Evolutionary conservation across 1,139 yeast genomes (phyloP).

Genomic region (Candida buenavistaensis): DNA sequence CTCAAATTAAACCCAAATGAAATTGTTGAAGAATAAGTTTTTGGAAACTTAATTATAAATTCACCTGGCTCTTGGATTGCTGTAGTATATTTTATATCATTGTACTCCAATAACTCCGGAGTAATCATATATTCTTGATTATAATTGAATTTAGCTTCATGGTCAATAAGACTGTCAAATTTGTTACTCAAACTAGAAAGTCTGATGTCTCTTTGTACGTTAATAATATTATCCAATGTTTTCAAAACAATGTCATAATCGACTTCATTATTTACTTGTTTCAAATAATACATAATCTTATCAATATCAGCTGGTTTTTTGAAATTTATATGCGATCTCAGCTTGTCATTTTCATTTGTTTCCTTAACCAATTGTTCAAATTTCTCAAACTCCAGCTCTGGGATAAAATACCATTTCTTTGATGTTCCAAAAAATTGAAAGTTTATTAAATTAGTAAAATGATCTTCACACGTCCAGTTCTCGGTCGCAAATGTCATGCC

Average conservation of each 20-base stretch:
- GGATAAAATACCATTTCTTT: conserved; percentile 79
- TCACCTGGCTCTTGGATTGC: conserved; percentile 63
- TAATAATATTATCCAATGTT: conserved; percentile 33
- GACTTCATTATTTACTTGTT: conserved; percentile 16
- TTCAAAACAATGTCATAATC: conserved; percentile 28
- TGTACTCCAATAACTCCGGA: conserved; percentile 45
- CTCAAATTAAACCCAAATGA: conserved; percentile 57
- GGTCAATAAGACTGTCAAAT: conserved; percentile 26
- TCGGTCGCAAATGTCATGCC: conserved; percentile 72
- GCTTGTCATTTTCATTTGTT: conserved; percentile 14
- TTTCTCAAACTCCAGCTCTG: conserved; percentile 62
- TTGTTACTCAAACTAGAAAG: conserved; percentile 22
- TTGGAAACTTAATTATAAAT: conserved; percentile 56
- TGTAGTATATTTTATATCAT: conserved; percentile 49
- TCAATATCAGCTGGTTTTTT: conserved; percentile 16
- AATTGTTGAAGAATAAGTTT: conserved; percentile 47
- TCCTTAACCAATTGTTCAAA: conserved; percentile 51
- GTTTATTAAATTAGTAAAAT: conserved; percentile 64
- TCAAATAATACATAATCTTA: conserved; percentile 18
- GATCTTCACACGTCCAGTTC: conserved; percentile 79
- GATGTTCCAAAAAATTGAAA: conserved; percentile 71
- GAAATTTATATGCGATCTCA: conserved; percentile 25
- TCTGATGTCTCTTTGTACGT: conserved; percentile 26
- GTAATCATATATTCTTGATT: conserved; percentile 48
- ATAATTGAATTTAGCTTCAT: conserved; percentile 11